phyloP scores from a whole-genome alignment of 768 basidiomycete species.

The Chalciporus pseudorubinellus region DNA sequence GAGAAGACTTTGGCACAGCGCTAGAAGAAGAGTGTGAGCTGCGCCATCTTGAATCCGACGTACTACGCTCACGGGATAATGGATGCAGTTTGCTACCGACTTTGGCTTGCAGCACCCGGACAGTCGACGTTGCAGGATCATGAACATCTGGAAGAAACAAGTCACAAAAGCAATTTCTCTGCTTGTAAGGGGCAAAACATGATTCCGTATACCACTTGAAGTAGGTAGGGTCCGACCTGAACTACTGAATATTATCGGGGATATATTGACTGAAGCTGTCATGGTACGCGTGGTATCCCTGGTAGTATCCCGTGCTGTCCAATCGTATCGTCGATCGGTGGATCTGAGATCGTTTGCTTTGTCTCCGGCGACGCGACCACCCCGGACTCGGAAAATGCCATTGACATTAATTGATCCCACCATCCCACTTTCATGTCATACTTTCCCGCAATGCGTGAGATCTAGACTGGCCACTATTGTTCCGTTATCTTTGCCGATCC shows the following conservation, averaged over 20 bases:
- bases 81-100: neutral
- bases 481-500: neutral
- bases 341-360: slow-evolving; percentile 34
- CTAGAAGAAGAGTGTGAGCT: neutral
- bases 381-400: slow-evolving; percentile 33
- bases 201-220: neutral
- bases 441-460: neutral
- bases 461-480: neutral
- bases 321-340: slow-evolving; percentile 14
- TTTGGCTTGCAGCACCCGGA: slow-evolving; percentile 10
- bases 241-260: too few species aligned
- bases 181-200: neutral
- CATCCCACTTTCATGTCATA: neutral
- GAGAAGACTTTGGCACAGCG: slow-evolving; percentile 10
- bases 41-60: neutral
- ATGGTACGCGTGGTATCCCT: too few species aligned
- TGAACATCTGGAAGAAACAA: neutral
- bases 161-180: too few species aligned
- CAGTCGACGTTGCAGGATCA: too few species aligned
- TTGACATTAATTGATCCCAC: slow-evolving; percentile 1
- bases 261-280: too few species aligned
- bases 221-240: neutral
- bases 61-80: neutral
- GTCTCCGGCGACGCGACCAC: slow-evolving; percentile 32
- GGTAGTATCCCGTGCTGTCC: too few species aligned